These are phyloP conservation scores for Aspergillus incahuasiensis DNA, from an alignment of 495 filamentous ascomycete genomes.

Conservation along the genomic window DNA sequence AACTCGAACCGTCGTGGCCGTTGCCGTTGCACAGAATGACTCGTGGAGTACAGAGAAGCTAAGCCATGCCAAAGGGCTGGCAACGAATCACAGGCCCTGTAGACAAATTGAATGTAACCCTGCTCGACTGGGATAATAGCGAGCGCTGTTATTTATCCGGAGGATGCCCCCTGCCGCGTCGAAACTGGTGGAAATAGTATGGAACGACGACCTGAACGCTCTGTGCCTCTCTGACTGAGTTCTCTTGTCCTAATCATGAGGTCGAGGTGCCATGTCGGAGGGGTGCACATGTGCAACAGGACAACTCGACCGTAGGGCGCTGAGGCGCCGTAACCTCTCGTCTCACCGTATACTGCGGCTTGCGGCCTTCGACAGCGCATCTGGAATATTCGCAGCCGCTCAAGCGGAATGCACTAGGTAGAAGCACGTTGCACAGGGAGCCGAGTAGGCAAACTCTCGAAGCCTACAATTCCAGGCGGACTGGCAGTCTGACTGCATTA, in stretches of 20 bases:
- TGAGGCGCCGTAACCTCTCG: neutral
- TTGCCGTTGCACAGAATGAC: constrained; percentile 3
- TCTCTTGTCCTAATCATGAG: neutral
- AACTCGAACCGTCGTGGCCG: neutral
- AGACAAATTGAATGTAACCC: constrained; percentile 21
- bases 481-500: neutral
- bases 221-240: neutral
- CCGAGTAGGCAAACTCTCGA: constrained; percentile 1
- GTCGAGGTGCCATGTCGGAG: neutral
- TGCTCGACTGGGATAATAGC: constrained; percentile 10
- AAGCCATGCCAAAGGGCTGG: constrained; percentile 24
- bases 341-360: neutral
- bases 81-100: constrained; percentile 20
- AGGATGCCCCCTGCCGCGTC: constrained; percentile 10
- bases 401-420: neutral
- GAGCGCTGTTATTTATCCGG: constrained; percentile 16
- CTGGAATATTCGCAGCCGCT: constrained; percentile 11
- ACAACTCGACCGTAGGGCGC: neutral
- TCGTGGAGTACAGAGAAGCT: constrained; percentile 11
- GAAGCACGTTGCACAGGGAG: constrained; percentile 6
- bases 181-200: constrained; percentile 9
- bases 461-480: neutral
- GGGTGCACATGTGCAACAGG: neutral
- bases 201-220: neutral
- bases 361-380: constrained; percentile 9